Evolutionary conservation across 192 early-diverging fungal genomes (phyloP).

Genomic region (Entomortierella lignicola): DNA sequence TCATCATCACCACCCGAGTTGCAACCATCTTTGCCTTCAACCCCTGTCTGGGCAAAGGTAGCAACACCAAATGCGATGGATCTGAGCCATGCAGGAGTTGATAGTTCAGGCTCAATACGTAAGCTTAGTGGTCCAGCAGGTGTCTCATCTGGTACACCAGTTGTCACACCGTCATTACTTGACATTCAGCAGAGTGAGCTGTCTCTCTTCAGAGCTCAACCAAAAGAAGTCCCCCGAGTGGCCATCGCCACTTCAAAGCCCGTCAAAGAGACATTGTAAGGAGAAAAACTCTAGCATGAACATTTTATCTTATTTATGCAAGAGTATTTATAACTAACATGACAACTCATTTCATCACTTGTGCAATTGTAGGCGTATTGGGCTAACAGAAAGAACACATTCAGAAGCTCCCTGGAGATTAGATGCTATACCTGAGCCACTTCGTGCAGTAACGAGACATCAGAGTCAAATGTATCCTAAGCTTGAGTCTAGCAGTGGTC

Average conservation of each 20-base stretch:
- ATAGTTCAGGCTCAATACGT: neutral
- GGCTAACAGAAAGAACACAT: slow-evolving; percentile 14
- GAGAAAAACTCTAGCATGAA: neutral
- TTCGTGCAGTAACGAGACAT: slow-evolving; percentile 40
- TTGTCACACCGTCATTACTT: slow-evolving; percentile 3
- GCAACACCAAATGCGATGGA: neutral
- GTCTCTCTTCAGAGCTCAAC: slow-evolving; percentile 28
- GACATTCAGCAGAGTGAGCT: slow-evolving; percentile 41
- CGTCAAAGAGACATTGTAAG: slow-evolving; percentile 48
- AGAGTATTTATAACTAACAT: too few species aligned
- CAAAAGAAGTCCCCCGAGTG: slow-evolving; percentile 27
- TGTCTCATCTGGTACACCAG: neutral
- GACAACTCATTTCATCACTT: neutral
- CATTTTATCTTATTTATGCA: neutral
- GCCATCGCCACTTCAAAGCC: slow-evolving; percentile 46
- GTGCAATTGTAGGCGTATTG: slow-evolving; percentile 1
- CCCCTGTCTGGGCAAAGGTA: slow-evolving; percentile 16
- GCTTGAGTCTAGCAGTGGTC: slow-evolving; percentile 8
- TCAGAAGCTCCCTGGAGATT: slow-evolving; percentile 40
- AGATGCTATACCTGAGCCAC: slow-evolving; percentile 42
- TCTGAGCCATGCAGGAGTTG: neutral
- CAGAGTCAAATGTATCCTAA: slow-evolving; percentile 49
- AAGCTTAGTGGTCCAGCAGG: neutral
- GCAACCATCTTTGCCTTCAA: neutral
- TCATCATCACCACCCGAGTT: slow-evolving; percentile 8